Evolutionary conservation across 495 filamentous ascomycete species (phyloP).

Genomic region (Sordaria brevicollis): DNA sequence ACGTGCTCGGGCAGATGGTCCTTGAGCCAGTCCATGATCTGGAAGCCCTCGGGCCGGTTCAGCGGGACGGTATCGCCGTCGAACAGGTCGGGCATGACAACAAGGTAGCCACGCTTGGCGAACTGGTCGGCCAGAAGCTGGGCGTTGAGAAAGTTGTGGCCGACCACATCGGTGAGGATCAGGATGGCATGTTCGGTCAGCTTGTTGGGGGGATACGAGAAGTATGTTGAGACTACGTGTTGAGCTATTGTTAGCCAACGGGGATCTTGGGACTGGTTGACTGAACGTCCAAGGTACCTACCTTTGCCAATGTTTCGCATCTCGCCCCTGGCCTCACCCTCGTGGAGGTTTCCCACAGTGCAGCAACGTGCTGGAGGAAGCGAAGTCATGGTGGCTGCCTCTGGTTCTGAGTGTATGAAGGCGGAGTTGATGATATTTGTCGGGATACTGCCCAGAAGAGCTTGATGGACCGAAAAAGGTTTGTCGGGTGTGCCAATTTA

Average conservation of each 20-base stretch:
- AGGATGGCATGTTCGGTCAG: background rate
- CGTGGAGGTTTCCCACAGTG: background rate
- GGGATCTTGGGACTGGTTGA: background rate
- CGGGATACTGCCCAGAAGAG: background rate
- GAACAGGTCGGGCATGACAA: slow-evolving; percentile 1
- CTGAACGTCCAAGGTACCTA: background rate
- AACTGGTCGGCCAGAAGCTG: background rate
- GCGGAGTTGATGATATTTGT: background rate
- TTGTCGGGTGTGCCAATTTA: background rate
- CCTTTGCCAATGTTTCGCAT: background rate
- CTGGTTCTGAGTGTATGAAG: background rate
- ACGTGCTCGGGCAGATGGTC: background rate
- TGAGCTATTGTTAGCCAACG: background rate
- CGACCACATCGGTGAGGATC: background rate
- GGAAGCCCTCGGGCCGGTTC: background rate
- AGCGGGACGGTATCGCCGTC: slow-evolving; percentile 1
- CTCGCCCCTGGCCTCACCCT: background rate
- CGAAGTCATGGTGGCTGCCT: background rate
- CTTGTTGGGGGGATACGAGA: background rate
- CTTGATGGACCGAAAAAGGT: background rate
- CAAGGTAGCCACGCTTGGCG: background rate
- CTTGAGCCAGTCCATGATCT: slow-evolving; percentile 1
- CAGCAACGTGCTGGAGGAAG: background rate
- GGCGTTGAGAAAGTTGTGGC: background rate
- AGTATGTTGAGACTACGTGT: background rate